phyloP scores from a whole-genome alignment of 495 filamentous ascomycete genomes.

The Penicillium riverlandense region DNA sequence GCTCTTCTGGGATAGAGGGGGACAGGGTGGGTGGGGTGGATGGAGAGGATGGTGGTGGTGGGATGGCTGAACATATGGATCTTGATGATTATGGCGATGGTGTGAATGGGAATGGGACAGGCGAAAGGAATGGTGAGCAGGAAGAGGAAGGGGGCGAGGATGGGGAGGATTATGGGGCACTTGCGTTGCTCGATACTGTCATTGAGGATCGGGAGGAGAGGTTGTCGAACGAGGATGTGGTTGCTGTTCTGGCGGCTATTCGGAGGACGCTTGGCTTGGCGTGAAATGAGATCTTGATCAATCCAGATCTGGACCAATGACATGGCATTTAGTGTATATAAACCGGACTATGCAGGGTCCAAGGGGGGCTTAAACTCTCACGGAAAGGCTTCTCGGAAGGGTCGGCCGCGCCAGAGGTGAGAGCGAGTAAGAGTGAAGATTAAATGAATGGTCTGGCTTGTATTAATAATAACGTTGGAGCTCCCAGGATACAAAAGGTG shows the following conservation, averaged over 20 bases:
- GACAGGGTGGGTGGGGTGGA: neutral
- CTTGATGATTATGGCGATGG: slow-evolving; percentile 7
- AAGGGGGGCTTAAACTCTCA: too few species aligned
- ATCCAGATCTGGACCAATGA: too few species aligned
- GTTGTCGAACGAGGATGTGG: slow-evolving; percentile 30
- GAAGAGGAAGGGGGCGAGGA: slow-evolving; percentile 13
- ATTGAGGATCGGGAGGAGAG: slow-evolving; percentile 39
- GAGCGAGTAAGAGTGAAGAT: too few species aligned
- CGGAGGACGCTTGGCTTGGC: slow-evolving; percentile 21
- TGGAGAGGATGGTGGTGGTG: neutral
- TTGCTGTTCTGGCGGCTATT: slow-evolving; percentile 27
- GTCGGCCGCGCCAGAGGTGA: too few species aligned
- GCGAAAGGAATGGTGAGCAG: slow-evolving; percentile 12
- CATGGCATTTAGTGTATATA: too few species aligned
- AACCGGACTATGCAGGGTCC: too few species aligned
- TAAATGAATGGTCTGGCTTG: too few species aligned
- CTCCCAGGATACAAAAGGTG: too few species aligned
- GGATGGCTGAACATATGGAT: neutral
- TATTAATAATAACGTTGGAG: too few species aligned
- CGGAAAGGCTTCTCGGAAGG: too few species aligned
- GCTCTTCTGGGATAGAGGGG: too few species aligned
- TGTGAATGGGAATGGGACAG: slow-evolving; percentile 14
- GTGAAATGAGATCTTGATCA: too few species aligned
- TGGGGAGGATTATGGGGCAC: slow-evolving; percentile 30
- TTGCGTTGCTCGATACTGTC: slow-evolving; percentile 34